Evolutionary conservation across 768 basidiomycete genomes (phyloP).

Genomic region (Tephrocybe sp.): DNA sequence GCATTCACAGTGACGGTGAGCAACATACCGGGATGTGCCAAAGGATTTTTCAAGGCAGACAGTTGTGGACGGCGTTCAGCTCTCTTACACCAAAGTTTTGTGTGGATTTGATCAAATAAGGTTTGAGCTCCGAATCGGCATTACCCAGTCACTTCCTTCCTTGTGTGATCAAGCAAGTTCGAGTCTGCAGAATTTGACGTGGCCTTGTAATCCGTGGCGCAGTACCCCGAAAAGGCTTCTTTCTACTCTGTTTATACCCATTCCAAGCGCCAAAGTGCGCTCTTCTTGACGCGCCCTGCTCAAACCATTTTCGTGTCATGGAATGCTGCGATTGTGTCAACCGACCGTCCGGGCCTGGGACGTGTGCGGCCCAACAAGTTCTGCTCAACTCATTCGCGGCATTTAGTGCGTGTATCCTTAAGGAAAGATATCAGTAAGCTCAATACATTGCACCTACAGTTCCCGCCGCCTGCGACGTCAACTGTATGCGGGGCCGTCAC

Average conservation of each 20-base stretch:
- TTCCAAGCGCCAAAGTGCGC: conserved; percentile 18
- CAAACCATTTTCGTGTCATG: conserved; percentile 50
- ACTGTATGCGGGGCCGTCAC: background rate
- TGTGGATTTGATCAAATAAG: conserved; percentile 35
- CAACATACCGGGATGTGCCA: conserved; percentile 72
- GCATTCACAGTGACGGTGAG: background rate
- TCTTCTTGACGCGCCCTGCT: conserved; percentile 18
- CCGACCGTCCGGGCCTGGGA: conserved; percentile 49
- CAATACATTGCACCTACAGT: background rate
- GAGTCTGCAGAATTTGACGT: conserved; percentile 10
- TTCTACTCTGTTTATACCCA: background rate
- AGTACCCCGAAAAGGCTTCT: background rate
- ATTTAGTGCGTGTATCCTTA: conserved; percentile 2
- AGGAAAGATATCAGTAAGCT: background rate
- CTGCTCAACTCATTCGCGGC: background rate
- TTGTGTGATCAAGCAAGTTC: too few relatives aligned
- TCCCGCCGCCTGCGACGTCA: background rate
- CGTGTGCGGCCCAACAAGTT: conserved; percentile 31
- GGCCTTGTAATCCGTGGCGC: background rate
- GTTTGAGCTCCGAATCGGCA: conserved; percentile 30
- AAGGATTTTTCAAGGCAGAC: conserved; percentile 94
- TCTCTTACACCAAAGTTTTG: conserved; percentile 22
- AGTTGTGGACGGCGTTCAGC: conserved; percentile 29
- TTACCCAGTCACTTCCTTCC: conserved; percentile 14
- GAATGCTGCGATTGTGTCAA: conserved; percentile 78